phyloP scores from a whole-genome alignment of 1,284 basidiomycete species.

The Cystobasidiaceae sp. region DNA sequence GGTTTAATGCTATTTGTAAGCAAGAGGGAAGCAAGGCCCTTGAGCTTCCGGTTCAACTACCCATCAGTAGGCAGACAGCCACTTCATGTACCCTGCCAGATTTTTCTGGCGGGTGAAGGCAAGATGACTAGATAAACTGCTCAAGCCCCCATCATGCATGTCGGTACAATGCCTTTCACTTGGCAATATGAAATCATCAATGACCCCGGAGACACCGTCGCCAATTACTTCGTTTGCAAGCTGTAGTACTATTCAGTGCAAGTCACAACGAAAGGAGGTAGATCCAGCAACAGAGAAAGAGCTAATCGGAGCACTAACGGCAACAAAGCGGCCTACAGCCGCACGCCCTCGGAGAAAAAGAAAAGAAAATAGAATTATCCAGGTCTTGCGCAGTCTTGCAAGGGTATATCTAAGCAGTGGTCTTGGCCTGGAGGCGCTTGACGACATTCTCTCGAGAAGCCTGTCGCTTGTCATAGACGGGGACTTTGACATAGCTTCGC shows the following conservation, averaged over 20 bases:
- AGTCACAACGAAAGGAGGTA: not conserved
- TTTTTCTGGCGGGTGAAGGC: no score
- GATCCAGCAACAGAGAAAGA: not conserved
- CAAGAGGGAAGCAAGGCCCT: not conserved
- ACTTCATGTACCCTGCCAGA: no score
- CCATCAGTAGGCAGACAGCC: not conserved
- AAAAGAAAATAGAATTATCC: not conserved
- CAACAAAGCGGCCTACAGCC: not conserved
- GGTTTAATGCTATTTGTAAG: not conserved
- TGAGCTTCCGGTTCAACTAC: not conserved
- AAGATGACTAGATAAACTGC: no score
- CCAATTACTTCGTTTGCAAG: no score
- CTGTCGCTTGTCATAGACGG: not conserved
- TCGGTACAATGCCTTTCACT: no score
- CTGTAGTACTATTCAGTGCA: not conserved
- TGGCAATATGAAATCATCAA: no score
- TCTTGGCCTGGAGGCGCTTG: conserved; percentile 4
- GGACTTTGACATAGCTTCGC: not conserved
- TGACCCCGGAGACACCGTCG: no score
- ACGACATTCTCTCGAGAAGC: conserved; percentile 11
- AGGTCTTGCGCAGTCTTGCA: not conserved
- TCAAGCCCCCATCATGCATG: no score
- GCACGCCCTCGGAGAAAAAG: not conserved
- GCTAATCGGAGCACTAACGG: not conserved
- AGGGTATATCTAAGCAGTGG: not conserved